Percentiles rank a stretch among this genome's conserved stretches.
Evolutionary conservation across 192 early-diverging fungal genomes (phyloP).

Genomic region (Backusella psychrophila): DNA sequence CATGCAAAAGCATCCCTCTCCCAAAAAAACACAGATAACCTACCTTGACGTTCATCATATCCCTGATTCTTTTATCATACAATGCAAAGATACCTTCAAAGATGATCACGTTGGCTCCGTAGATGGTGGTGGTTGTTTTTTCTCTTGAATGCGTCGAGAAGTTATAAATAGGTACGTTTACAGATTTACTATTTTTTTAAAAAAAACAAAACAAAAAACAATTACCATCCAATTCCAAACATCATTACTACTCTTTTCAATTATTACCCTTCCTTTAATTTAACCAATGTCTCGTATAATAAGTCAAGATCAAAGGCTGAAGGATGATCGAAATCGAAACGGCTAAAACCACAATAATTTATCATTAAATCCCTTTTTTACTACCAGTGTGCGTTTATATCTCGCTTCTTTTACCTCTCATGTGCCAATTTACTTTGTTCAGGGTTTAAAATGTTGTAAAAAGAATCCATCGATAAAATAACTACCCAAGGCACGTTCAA

Average conservation of each 20-base stretch:
- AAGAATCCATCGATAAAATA: slow-evolving; percentile 94
- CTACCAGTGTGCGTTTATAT: neutral
- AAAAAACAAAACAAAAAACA: neutral
- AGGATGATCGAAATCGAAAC: slow-evolving; percentile 94
- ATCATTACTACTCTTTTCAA: neutral
- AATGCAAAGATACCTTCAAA: slow-evolving; percentile 99
- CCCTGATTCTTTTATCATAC: slow-evolving; percentile 77
- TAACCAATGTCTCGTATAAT: slow-evolving; percentile 65
- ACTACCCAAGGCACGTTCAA: slow-evolving; percentile 85
- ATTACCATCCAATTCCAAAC: neutral
- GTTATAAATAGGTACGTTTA: slow-evolving; percentile 90
- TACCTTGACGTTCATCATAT: slow-evolving; percentile 82
- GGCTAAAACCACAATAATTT: slow-evolving; percentile 39
- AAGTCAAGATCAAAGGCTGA: slow-evolving; percentile 86
- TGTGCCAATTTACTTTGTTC: slow-evolving; percentile 62
- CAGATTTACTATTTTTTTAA: slow-evolving; percentile 42
- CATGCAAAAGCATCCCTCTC: neutral
- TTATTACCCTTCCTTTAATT: slow-evolving; percentile 74
- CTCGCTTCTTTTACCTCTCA: slow-evolving; percentile 37
- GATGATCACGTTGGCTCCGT: slow-evolving; percentile 94
- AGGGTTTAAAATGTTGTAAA: slow-evolving; percentile 82
- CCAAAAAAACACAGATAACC: neutral
- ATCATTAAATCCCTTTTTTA: neutral
- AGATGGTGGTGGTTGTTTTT: slow-evolving; percentile 67
- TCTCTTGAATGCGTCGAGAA: slow-evolving; percentile 85